Evolutionary conservation across 2,329 filamentous ascomycete genomes (phyloP).

Genomic region (Sarocladiaceae sp.): DNA sequence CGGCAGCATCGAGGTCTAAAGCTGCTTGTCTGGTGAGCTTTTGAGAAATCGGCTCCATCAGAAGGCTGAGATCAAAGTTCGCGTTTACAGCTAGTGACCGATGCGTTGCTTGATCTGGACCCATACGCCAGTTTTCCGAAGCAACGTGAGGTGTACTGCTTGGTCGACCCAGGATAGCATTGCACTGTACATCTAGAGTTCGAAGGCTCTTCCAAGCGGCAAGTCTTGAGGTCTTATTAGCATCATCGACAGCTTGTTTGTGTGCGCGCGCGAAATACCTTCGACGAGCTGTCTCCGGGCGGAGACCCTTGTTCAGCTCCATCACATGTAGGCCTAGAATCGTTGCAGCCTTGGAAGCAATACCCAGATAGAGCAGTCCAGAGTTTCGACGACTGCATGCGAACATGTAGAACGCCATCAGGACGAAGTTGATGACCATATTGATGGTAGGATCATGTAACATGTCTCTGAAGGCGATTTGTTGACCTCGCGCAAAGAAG

Average conservation of each 20-base stretch:
- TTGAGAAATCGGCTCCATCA: conserved; percentile 6
- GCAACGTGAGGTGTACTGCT: conserved; percentile 5
- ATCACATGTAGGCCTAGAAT: conserved; percentile 5
- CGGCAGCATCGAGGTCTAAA: conserved; percentile 1
- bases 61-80: conserved; percentile 4
- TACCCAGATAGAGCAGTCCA: conserved; percentile 2
- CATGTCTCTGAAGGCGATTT: conserved; percentile 7
- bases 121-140: neutral
- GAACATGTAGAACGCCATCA: conserved; percentile 7
- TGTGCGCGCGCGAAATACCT: neutral
- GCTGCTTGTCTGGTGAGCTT: conserved; percentile 8
- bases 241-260: neutral
- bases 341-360: conserved; percentile 3
- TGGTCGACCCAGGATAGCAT: conserved; percentile 4
- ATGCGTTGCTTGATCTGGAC: neutral
- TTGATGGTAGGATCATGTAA: conserved; percentile 5
- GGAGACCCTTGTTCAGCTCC: conserved; percentile 5
- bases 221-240: neutral
- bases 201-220: conserved; percentile 6
- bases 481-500: conserved; percentile 3
- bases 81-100: conserved; percentile 1
- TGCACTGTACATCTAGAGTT: conserved; percentile 4
- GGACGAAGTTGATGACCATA: conserved; percentile 5
- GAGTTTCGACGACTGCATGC: conserved; percentile 2
- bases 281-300: conserved; percentile 2